Evolutionary conservation across 805 yeast species (phyloP).

Genomic region (Metschnikowia lunata): DNA sequence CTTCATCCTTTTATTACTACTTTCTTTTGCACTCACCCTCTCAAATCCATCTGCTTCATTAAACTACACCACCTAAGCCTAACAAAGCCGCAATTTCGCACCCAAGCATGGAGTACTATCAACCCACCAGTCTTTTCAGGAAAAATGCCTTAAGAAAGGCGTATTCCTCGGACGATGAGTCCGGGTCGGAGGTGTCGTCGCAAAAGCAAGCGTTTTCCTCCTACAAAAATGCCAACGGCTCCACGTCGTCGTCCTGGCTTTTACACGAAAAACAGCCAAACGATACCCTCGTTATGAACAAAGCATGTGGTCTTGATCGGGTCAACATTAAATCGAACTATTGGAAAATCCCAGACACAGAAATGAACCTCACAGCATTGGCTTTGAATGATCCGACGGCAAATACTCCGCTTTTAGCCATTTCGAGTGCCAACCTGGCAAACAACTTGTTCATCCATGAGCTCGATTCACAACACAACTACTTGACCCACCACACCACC

Average conservation of each 20-base stretch:
- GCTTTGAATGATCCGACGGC: slow-evolving; percentile 20
- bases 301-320: slow-evolving; percentile 39
- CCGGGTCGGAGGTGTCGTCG: slow-evolving; percentile 1
- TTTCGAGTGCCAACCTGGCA: slow-evolving; percentile 44
- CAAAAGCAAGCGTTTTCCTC: too few species aligned
- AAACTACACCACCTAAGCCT: too few species aligned
- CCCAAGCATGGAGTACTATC: slow-evolving; percentile 26
- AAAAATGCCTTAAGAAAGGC: slow-evolving; percentile 33
- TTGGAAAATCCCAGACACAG: slow-evolving; percentile 43
- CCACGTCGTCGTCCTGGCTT: slow-evolving; percentile 25
- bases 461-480: slow-evolving; percentile 34
- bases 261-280: slow-evolving; percentile 22
- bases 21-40: too few species aligned
- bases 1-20: too few species aligned
- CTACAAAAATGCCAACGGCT: slow-evolving; percentile 4
- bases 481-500: slow-evolving; percentile 55
- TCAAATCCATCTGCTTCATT: too few species aligned
- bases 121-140: slow-evolving; percentile 40
- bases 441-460: slow-evolving; percentile 52
- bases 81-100: background rate
- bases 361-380: slow-evolving; percentile 44
- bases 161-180: slow-evolving; percentile 4
- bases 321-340: slow-evolving; percentile 41
- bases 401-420: slow-evolving; percentile 43
- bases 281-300: slow-evolving; percentile 35